Evolutionary conservation across 2,329 filamentous ascomycete genomes (phyloP).

Genomic region (Phyllosticta citribraziliensis): DNA sequence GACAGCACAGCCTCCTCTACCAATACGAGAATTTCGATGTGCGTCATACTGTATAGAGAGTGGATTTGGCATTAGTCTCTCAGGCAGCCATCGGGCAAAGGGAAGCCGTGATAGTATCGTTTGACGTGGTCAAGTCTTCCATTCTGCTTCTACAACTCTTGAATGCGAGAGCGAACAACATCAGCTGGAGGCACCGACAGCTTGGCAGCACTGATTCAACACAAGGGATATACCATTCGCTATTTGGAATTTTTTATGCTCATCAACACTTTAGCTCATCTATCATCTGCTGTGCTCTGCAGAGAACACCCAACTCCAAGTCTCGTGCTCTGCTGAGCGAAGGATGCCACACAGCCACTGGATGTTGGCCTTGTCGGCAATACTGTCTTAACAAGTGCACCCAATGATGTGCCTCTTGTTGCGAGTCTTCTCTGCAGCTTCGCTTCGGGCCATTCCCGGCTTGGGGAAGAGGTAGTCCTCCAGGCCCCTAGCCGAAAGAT

Average conservation of each 20-base stretch:
- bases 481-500: not conserved
- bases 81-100: not conserved
- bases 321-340: not conserved
- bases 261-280: too few relatives aligned
- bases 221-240: too few relatives aligned
- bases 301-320: not conserved
- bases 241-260: too few relatives aligned
- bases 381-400: not conserved
- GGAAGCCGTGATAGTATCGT: not conserved
- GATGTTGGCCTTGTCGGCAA: not conserved
- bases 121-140: not conserved
- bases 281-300: too few relatives aligned
- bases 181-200: not conserved
- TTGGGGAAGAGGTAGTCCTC: slow-evolving; percentile 4
- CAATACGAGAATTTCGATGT: not conserved
- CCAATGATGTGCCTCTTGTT: slow-evolving; percentile 8
- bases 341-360: not conserved
- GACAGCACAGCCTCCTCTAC: not conserved
- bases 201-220: too few relatives aligned
- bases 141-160: not conserved
- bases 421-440: slow-evolving; percentile 1
- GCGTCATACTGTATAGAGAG: not conserved
- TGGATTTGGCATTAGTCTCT: not conserved
- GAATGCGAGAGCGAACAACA: not conserved
- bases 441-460: not conserved